Evolutionary conservation across 805 yeast species (phyloP), one percentile per base, ranked within the genome.

Genomic region (Wickerhamomyces silvicola): DNA sequence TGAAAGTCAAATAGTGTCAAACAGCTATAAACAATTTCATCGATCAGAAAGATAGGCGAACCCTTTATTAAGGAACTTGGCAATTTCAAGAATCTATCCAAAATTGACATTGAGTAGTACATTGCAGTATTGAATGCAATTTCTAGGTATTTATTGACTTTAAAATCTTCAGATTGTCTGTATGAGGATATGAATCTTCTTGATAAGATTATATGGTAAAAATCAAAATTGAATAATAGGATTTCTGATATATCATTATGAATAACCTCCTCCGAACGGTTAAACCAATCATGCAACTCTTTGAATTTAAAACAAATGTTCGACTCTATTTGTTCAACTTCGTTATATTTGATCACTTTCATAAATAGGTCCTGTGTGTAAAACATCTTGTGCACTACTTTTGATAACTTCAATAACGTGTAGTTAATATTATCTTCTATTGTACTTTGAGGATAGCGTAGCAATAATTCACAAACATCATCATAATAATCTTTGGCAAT

Each of bases 371-470:
- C 48, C 22, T 35, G 42, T 12, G 39, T 35, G 29, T 52, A 42
- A 22, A 54, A 43, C 43, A 56, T 33, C 14, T 36, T 36, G 28
- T 54, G 41, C 3, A 48, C 49, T 3, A 36, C 33, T 11, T 38
- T 44, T 22, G 59, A 62, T 14, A 73, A 43, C 29, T 69, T 68
- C 1, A 73, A 56, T 36, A 70, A 72, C 9, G 75, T 66, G 8
- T 70, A 64, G 35, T 72, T 72, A 18, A 73, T 70, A 13, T 69
- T 69, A 52, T 74, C 81, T 10, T 75, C 78, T 37, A 68, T 51
- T 10, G 67, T 70, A 2, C 72, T 64, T 33, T 59, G 64, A 2
- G 79, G 78, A 38, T 59, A 72, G 28, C 62, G 60, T 2, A 72
- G 52, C 0, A 70, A 62, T 22, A 70, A 42, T 14, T 59, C 57